These are phyloP conservation scores for Schizophyllum commune DNA, from an alignment of 1,284 basidiomycete species.

Conservation along the genomic window DNA sequence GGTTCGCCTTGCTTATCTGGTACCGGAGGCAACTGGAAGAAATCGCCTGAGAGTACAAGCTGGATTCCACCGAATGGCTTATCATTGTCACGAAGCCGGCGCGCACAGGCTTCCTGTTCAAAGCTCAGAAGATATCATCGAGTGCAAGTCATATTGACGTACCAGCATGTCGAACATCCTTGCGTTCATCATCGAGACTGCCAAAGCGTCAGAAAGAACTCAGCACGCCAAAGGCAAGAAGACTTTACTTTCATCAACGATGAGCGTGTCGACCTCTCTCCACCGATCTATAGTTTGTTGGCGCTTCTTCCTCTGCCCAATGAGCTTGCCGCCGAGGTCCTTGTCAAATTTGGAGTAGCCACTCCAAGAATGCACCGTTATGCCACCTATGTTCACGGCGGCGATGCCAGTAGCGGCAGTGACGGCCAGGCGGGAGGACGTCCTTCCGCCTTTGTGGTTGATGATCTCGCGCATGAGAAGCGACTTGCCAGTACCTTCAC, in stretches of 20 bases:
- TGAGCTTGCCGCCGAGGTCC: constrained; percentile 47
- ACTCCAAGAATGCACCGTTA: constrained; percentile 83
- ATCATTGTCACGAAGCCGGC: constrained; percentile 42
- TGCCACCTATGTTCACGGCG: constrained; percentile 81
- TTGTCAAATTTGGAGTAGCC: constrained; percentile 49
- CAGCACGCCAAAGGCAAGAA: constrained; percentile 12
- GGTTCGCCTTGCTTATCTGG: constrained; percentile 27
- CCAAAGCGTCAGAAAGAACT: neutral
- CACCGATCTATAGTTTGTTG: constrained; percentile 64
- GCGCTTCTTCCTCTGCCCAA: constrained; percentile 11
- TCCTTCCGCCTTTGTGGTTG: constrained; percentile 32
- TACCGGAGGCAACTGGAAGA: constrained; percentile 90
- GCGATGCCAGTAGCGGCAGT: constrained; percentile 92
- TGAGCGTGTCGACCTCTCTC: constrained; percentile 69
- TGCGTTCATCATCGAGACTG: constrained; percentile 89
- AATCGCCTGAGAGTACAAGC: constrained; percentile 84
- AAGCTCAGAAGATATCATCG: constrained; percentile 9
- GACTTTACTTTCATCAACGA: constrained; percentile 80
- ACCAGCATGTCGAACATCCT: constrained; percentile 78
- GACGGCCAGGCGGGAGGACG: constrained; percentile 59
- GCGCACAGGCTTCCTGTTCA: constrained; percentile 41
- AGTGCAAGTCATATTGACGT: constrained; percentile 5
- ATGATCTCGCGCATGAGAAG: constrained; percentile 82
- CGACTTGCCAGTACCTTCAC: constrained; percentile 74
- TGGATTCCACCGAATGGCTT: constrained; percentile 86